phyloP scores from a whole-genome alignment of 2,329 filamentous ascomycete genomes.

The Aureobasidium mangrovei region DNA sequence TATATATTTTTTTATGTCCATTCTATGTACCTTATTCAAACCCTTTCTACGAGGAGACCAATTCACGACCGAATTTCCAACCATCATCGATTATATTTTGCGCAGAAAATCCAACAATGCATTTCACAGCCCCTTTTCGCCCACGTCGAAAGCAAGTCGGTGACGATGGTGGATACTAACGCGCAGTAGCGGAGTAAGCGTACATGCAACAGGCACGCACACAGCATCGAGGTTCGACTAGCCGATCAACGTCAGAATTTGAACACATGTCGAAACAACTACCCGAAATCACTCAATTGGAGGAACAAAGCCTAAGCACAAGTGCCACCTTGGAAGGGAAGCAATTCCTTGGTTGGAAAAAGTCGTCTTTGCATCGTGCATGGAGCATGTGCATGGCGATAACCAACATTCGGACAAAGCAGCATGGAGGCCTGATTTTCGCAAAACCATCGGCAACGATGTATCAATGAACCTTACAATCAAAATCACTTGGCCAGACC shows the following conservation, averaged over 20 bases:
- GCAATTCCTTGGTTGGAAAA: not conserved
- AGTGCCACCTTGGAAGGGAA: not conserved
- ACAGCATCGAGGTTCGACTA: not conserved
- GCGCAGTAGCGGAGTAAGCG: slow-evolving; percentile 7
- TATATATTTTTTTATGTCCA: not conserved
- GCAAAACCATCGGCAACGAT: not conserved
- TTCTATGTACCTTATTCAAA: slow-evolving; percentile 3
- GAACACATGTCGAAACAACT: slow-evolving; percentile 3
- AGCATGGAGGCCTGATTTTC: not conserved
- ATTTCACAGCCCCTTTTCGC: not conserved
- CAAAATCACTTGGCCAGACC: not conserved
- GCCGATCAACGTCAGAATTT: not conserved
- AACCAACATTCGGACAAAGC: not conserved
- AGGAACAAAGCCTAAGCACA: not conserved
- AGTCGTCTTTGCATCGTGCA: too few relatives aligned
- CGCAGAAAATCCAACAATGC: too few relatives aligned
- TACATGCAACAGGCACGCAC: slow-evolving; percentile 7
- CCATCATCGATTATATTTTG: not conserved
- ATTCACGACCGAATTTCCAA: not conserved
- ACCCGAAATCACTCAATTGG: not conserved
- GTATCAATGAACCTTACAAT: not conserved
- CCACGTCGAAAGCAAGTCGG: not conserved
- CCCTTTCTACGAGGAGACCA: not conserved
- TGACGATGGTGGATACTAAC: slow-evolving; percentile 2
- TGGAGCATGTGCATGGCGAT: not conserved